Base-by-base conservation (phyloP, 768 basidiomycete species). In the Lentinus tigrinus region DNA sequence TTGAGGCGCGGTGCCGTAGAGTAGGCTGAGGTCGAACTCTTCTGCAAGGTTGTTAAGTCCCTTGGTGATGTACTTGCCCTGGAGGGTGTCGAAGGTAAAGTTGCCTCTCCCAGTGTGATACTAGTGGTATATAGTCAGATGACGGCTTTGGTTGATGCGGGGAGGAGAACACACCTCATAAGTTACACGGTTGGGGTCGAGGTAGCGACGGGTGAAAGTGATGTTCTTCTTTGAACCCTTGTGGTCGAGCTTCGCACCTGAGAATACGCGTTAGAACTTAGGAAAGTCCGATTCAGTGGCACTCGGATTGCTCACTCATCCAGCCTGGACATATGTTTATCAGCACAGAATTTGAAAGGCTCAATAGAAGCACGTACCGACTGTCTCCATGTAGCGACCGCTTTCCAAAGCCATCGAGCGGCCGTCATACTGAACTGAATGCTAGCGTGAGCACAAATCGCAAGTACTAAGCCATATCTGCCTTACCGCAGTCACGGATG, bases 321-420 rank as follows among this genome's bases (percentile, higher is more conserved):
- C 85, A 92, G 9, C 87, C 72, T 70, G 24, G 8, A 44, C 13
- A 24, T 13, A 46, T 9, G 13, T n/a, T n/a, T 3, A 14, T 46
- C 23, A 46, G 11, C 24, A 19, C 13, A 6, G 11, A 53, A 13
- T 42, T n/a, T 23, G 26, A 9, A 31, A 23, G 16, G 38, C 7
- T 39, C 27, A 39, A 19, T 16, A 13, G 1, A 21, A 6, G 7
- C 51, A 66, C 81, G 13, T 48, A 88, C 91, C 93, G 53, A 95
- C 76, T 10, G 94, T 97, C 74, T 97, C 95, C 88, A 96, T 90
- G 69, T 95, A 96, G 23, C 92, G 78, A 17, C 95, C 90, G 62
- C 91, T 88, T 66, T 93, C 90, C 59, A 95, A 69, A 2, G 87
- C 78, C 77, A 94, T 91, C 0, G 87, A 86, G n/a, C 87, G 79